Conservation (phyloP, 208 protist species). For the Acanthamoeba castellanii region DNA sequence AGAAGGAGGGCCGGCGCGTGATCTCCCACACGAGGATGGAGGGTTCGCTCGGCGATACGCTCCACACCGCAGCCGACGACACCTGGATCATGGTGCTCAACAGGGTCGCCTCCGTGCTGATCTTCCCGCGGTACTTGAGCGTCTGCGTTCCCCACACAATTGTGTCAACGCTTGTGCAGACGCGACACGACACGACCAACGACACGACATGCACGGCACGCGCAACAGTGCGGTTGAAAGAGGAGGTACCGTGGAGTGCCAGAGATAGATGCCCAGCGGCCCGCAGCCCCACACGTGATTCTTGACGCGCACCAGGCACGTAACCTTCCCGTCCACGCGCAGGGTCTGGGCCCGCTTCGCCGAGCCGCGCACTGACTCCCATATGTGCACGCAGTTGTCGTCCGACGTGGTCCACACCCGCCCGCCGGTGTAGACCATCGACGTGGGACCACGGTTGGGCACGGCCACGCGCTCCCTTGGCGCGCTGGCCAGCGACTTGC, state of each 20-base stretch:
- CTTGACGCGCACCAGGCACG: slow-evolving; percentile 34
- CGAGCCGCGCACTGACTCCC: background rate
- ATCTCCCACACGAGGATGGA: slow-evolving; percentile 21
- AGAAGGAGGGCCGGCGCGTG: background rate
- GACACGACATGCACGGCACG: background rate
- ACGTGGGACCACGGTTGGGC: background rate
- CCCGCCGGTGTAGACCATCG: slow-evolving; percentile 47
- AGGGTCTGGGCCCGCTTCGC: background rate
- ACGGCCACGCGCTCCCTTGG: background rate
- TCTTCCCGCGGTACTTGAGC: slow-evolving; percentile 7
- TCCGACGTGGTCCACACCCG: slow-evolving; percentile 52
- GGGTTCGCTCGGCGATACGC: background rate
- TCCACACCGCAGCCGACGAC: background rate
- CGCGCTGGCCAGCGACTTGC: background rate
- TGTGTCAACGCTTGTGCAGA: no score
- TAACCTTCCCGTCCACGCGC: slow-evolving; percentile 1
- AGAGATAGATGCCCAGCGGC: slow-evolving; percentile 10
- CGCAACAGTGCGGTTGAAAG: background rate
- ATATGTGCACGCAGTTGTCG: slow-evolving; percentile 39
- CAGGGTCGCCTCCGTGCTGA: background rate
- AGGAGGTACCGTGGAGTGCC: slow-evolving; percentile 45
- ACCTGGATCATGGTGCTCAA: background rate
- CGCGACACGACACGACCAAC: background rate
- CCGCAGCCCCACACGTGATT: slow-evolving; percentile 62
- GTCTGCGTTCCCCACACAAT: background rate